A percentile compares a stretch with the other conserved stretches of the same genome.
Evolutionary conservation across 495 filamentous ascomycete species (phyloP).

Genomic region (Hypoxylon subgilvum): DNA sequence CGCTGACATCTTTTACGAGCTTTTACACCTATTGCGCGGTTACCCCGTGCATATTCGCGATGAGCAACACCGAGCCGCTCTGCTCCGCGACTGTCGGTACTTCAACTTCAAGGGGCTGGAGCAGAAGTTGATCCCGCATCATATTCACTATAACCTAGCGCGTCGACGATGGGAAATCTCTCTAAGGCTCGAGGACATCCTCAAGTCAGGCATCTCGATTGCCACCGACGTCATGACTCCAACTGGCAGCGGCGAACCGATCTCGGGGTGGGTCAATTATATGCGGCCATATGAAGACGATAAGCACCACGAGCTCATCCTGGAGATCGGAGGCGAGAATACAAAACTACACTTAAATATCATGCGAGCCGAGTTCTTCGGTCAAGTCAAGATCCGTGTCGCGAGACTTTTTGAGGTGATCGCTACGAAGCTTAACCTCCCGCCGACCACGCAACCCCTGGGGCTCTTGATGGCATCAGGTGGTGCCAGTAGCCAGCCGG

Average conservation of each 20-base stretch:
- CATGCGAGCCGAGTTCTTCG: constrained; percentile 71
- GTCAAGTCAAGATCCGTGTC: constrained; percentile 70
- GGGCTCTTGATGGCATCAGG: constrained; percentile 69
- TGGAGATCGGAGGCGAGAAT: constrained; percentile 76
- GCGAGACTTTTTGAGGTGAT: constrained; percentile 77
- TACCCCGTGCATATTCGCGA: constrained; percentile 81
- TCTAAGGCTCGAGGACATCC: constrained; percentile 81
- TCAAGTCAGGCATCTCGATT: constrained; percentile 80
- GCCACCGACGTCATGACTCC: constrained; percentile 49
- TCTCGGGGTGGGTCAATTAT: constrained; percentile 73
- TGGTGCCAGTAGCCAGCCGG: constrained; percentile 57
- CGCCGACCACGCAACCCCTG: constrained; percentile 65
- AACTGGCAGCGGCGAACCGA: constrained; percentile 34
- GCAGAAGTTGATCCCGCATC: constrained; percentile 81
- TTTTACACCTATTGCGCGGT: constrained; percentile 85
- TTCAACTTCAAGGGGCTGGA: constrained; percentile 92
- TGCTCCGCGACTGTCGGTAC: constrained; percentile 88
- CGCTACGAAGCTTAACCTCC: constrained; percentile 77
- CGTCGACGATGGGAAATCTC: constrained; percentile 75
- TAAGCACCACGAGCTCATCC: constrained; percentile 70
- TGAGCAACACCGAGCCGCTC: constrained; percentile 75
- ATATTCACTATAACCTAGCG: constrained; percentile 75
- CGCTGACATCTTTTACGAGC: constrained; percentile 78
- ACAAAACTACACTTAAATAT: constrained; percentile 65
- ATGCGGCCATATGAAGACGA: constrained; percentile 84